Evolutionary conservation across 1,139 yeast species (phyloP).

Genomic region (Candida sp.): DNA sequence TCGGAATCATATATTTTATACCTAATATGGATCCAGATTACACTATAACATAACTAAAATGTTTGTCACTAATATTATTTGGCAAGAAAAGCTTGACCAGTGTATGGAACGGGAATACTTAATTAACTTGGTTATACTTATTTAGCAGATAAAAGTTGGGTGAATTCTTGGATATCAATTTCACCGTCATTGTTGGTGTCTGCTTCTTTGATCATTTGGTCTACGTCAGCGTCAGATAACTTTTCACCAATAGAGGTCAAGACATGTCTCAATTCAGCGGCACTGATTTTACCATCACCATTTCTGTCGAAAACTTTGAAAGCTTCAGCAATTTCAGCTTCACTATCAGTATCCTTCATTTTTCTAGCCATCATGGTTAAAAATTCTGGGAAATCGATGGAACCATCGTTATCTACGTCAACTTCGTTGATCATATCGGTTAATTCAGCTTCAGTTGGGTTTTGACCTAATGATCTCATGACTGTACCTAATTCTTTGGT

Average conservation of each 20-base stretch:
- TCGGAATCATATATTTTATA: not conserved
- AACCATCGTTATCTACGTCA: constrained; percentile 92
- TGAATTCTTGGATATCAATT: constrained; percentile 94
- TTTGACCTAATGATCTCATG: constrained; percentile 96
- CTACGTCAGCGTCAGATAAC: constrained; percentile 92
- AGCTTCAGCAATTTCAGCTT: constrained; percentile 96
- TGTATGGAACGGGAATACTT: not conserved
- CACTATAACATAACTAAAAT: too few relatives aligned
- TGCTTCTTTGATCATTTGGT: constrained; percentile 95
- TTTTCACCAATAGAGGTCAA: constrained; percentile 97
- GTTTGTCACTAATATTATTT: too few relatives aligned
- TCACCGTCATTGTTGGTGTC: constrained; percentile 95
- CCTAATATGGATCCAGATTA: too few relatives aligned
- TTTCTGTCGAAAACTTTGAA: constrained; percentile 93
- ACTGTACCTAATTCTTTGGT: constrained; percentile 96
- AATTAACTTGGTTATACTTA: constrained; percentile 11
- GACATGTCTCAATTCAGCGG: constrained; percentile 95
- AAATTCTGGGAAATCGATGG: constrained; percentile 88
- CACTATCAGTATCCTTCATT: constrained; percentile 93
- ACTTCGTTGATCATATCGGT: constrained; percentile 97
- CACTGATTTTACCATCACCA: constrained; percentile 95
- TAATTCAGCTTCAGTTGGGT: constrained; percentile 94
- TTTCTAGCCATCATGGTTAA: constrained; percentile 91
- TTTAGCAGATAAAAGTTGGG: constrained; percentile 63
- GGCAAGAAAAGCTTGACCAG: too few relatives aligned